Percentiles rank a stretch among this genome's conserved stretches.
Conservation (phyloP, 495 filamentous ascomycete species). For the Hypoxylon fragiforme region DNA sequence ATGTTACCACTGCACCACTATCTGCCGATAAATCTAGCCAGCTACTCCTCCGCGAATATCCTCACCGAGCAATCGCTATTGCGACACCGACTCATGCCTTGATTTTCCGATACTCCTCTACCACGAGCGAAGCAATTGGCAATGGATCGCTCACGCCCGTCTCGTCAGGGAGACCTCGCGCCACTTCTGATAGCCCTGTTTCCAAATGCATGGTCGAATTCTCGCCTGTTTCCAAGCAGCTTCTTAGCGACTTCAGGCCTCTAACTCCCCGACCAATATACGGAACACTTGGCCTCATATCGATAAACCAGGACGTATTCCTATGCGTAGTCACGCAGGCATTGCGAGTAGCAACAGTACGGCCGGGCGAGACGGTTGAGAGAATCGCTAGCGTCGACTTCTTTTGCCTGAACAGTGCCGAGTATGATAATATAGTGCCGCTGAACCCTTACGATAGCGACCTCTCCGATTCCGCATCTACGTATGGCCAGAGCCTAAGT, state of each 20-base stretch:
- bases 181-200: conserved; percentile 40
- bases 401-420: conserved; percentile 81
- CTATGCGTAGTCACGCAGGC: conserved; percentile 85
- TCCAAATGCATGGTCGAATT: conserved; percentile 89
- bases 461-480: conserved; percentile 48
- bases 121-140: conserved; percentile 54
- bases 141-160: conserved; percentile 57
- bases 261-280: conserved; percentile 75
- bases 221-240: conserved; percentile 59
- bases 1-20: conserved; percentile 36
- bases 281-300: conserved; percentile 89
- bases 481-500: conserved; percentile 61
- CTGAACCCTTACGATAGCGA: conserved; percentile 55
- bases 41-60: conserved; percentile 73
- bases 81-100: conserved; percentile 76
- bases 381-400: conserved; percentile 88
- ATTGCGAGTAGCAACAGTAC: conserved; percentile 74
- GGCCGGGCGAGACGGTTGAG: conserved; percentile 85
- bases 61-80: conserved; percentile 82
- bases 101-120: conserved; percentile 74
- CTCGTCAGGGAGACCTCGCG: conserved; percentile 44
- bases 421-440: conserved; percentile 77
- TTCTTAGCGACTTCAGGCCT: conserved; percentile 73
- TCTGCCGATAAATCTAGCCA: conserved; percentile 53
- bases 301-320: conserved; percentile 83